These are phyloP conservation scores for Clavulina sp. DNA, from an alignment of 768 basidiomycete genomes.

Conservation along the genomic window DNA sequence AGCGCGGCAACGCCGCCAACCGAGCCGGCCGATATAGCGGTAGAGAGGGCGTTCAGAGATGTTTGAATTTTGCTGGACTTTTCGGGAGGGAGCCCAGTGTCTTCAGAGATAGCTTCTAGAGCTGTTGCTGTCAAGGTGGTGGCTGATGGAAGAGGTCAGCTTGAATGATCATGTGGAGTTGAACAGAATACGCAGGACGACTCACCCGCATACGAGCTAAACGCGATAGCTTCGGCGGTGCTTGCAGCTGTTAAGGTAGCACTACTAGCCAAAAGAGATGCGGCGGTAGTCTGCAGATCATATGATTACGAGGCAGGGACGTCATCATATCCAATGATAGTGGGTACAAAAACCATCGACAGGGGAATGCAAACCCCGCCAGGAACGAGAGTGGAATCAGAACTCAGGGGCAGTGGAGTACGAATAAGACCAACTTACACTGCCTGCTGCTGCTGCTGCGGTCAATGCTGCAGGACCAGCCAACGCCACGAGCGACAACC, in stretches of 20 bases:
- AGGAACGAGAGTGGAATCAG: too few species aligned
- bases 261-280: background rate
- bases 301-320: too few species aligned
- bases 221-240: background rate
- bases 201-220: background rate
- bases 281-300: too few species aligned
- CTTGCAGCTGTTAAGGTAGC: background rate
- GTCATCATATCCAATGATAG: too few species aligned
- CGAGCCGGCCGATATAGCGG: background rate
- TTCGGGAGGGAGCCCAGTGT: background rate
- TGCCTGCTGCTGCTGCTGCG: constrained; percentile 1
- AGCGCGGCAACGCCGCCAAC: background rate
- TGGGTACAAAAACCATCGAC: too few species aligned
- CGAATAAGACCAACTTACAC: background rate
- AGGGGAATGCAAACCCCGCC: too few species aligned
- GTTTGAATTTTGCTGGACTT: background rate
- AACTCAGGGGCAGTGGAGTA: background rate
- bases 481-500: background rate
- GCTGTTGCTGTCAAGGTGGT: background rate
- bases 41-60: background rate
- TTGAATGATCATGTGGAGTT: background rate
- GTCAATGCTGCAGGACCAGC: background rate
- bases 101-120: background rate
- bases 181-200: background rate
- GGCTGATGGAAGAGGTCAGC: background rate